Evolutionary conservation across 176 grass and related monocot genomes (phyloP), one percentile per base, ranked within the genome.

Genomic region (Themeda triandra): DNA sequence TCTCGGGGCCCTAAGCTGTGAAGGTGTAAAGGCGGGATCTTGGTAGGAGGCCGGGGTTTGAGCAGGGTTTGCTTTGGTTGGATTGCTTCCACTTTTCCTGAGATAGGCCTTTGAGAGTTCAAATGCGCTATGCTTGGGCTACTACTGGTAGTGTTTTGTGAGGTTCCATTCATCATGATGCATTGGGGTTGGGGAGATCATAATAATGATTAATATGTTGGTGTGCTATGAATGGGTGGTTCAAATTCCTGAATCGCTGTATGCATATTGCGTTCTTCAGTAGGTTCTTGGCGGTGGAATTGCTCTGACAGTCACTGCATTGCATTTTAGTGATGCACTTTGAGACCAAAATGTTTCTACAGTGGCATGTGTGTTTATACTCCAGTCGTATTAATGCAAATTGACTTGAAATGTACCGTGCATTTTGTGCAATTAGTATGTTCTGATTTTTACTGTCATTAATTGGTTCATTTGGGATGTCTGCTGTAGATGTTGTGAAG

Each of bases 401-500:
- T 66, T 23, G 24, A 63, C 39, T 71, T 14, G 2, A 63, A 62
- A 68, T 65, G 36, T 62, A 39, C 32, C 4, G 8, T 3, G 19
- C 10, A 3, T 60, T 70, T 1, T 76, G 23, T 68, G 19, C 76
- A 21, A 75, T 27, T 76, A 82, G 24, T 66, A 48, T 54, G 49
- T 79, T 40, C 39, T 67, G 29, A 68, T 27, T 75, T 76, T 18
- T 66, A 17, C 42, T 69, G 31, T 13, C 25, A 39, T 56, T 4
- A 65, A 30, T 35, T 36, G 1, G 65, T 64, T 73, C 44, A 35
- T 41, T 77, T 72, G 66, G 12, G 2, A 28, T 72, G 64, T 35
- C 28, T 46, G 70, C 6, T 13, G 13, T 76, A 98, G 96, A 98
- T 94, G 91, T 98, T 15, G 96, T 98, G 4, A 95, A 86, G 87